These are phyloP conservation scores for Grosmannia serpens DNA, from an alignment of 2,329 filamentous ascomycete genomes.

Conservation along the genomic window DNA sequence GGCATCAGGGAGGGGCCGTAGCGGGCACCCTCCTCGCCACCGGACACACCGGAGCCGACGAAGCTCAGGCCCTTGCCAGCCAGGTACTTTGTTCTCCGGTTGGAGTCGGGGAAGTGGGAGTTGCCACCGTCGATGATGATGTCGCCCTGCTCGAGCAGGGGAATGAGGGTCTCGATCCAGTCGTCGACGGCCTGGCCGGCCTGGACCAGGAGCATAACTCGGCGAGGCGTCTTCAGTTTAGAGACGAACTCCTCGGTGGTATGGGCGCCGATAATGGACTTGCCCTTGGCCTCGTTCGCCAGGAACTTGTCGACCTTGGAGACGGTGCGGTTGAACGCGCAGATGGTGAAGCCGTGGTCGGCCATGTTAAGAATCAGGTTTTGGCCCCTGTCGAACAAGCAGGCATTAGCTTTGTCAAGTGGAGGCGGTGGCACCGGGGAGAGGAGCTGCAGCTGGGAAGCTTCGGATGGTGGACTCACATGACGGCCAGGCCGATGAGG, in stretches of 20 bases:
- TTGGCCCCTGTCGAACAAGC: slow-evolving; percentile 44
- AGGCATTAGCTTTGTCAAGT: not conserved
- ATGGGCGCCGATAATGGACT: slow-evolving; percentile 89
- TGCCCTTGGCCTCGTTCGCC: slow-evolving; percentile 85
- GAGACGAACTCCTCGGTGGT: slow-evolving; percentile 85
- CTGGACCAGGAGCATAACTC: slow-evolving; percentile 98
- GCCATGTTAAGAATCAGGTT: slow-evolving; percentile 86
- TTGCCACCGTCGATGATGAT: slow-evolving; percentile 99
- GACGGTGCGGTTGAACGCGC: slow-evolving; percentile 97
- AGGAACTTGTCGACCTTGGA: slow-evolving; percentile 96
- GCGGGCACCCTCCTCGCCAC: slow-evolving; percentile 97
- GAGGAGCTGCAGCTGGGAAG: not conserved
- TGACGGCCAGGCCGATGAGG: slow-evolving; percentile 87
- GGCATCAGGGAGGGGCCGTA: slow-evolving; percentile 98
- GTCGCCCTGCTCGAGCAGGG: slow-evolving; percentile 71
- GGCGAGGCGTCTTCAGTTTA: slow-evolving; percentile 95
- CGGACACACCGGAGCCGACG: slow-evolving; percentile 94
- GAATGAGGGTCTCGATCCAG: slow-evolving; percentile 93
- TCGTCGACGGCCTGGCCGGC: slow-evolving; percentile 95
- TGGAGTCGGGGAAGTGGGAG: slow-evolving; percentile 98
- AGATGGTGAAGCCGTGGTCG: slow-evolving; percentile 89
- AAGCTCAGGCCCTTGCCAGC: slow-evolving; percentile 80
- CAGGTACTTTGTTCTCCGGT: slow-evolving; percentile 90
- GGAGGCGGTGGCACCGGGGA: not conserved
- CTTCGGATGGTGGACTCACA: slow-evolving; percentile 36